Evolutionary conservation across 768 basidiomycete species (phyloP).

Genomic region (Galerina marginata): DNA sequence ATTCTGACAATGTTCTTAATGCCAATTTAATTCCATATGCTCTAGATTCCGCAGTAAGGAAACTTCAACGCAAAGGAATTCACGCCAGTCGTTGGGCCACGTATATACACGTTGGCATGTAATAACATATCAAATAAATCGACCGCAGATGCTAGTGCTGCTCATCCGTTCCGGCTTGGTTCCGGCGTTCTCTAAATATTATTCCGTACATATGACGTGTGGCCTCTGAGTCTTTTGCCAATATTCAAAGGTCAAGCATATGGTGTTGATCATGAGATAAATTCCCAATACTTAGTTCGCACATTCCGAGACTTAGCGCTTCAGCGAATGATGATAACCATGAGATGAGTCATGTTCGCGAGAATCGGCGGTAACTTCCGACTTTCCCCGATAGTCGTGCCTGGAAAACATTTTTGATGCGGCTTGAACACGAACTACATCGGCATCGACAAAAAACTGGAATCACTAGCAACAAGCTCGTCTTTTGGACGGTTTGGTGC

Average conservation of each 20-base stretch:
- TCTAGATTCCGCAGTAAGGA: conserved; percentile 14
- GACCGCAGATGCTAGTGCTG: too few species aligned
- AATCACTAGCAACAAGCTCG: conserved; percentile 9
- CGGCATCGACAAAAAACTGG: conserved; percentile 5
- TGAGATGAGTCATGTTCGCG: background rate
- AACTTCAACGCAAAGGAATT: conserved; percentile 10
- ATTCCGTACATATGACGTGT: too few species aligned
- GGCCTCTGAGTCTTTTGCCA: too few species aligned
- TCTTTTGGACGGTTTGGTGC: conserved; percentile 11
- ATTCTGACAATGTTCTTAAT: background rate
- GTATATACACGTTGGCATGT: conserved; percentile 19
- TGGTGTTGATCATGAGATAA: too few species aligned
- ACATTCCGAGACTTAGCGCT: too few species aligned
- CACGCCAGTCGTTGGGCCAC: conserved; percentile 21
- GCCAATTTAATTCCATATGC: conserved; percentile 13
- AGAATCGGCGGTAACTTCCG: conserved; percentile 5
- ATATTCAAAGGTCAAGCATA: too few species aligned
- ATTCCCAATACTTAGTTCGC: too few species aligned
- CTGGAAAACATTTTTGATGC: conserved; percentile 8
- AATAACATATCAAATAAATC: background rate
- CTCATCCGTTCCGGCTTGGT: too few species aligned
- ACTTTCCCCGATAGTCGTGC: conserved; percentile 4
- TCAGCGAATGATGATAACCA: too few species aligned
- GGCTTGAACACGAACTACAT: conserved; percentile 7
- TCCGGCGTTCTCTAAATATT: too few species aligned